These are phyloP conservation scores for Colletotrichum cereale DNA, from an alignment of 2,329 filamentous ascomycete species.

Conservation along the genomic window DNA sequence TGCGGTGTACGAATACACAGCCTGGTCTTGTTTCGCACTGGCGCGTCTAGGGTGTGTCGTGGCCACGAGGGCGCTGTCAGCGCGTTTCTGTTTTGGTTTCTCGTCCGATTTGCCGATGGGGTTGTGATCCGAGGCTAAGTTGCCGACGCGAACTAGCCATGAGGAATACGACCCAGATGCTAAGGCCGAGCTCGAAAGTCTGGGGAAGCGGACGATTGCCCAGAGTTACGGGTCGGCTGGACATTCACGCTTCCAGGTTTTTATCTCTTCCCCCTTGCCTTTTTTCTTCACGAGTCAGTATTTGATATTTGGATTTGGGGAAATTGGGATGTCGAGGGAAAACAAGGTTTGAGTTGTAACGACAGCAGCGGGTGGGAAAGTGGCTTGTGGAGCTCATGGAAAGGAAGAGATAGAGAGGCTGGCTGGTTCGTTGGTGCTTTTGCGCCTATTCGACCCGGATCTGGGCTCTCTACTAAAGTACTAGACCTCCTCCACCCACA, in stretches of 20 bases:
- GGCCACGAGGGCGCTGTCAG: not conserved
- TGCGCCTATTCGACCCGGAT: not conserved
- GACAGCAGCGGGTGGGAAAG: not conserved
- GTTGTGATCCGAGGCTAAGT: not conserved
- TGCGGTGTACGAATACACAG: not conserved
- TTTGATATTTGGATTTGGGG: not conserved
- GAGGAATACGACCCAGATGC: not conserved
- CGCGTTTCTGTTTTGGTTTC: not conserved
- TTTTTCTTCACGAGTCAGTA: constrained; percentile 13
- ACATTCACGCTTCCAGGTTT: not conserved
- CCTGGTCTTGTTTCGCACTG: not conserved
- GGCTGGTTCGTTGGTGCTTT: not conserved
- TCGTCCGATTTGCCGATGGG: not conserved
- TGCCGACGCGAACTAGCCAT: not conserved
- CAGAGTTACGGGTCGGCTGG: not conserved
- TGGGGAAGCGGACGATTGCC: not conserved
- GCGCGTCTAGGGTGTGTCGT: not conserved
- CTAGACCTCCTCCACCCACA: not conserved
- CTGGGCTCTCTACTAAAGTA: not conserved
- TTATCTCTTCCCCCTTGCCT: not conserved
- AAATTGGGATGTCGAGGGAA: not conserved
- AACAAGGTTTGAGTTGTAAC: not conserved
- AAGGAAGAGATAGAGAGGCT: not conserved
- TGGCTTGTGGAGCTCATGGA: not conserved
- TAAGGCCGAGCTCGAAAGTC: not conserved